Conservation (phyloP, 495 filamentous ascomycete genomes). For the Neurospora sp. region DNA sequence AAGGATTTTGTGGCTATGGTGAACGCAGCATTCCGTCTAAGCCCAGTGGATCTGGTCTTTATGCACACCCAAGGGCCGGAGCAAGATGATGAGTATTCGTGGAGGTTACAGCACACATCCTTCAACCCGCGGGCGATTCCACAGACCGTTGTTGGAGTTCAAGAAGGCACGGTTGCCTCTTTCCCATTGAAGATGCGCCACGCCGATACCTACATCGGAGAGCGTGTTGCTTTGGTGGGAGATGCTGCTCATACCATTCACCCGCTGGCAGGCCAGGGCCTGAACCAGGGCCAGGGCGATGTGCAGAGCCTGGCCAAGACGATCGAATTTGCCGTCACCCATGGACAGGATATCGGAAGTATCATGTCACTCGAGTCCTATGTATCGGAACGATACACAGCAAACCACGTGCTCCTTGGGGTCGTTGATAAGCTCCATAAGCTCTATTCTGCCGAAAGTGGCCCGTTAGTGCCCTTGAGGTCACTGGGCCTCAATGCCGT, state of each 20-base stretch:
- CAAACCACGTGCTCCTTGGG: constrained; percentile 78
- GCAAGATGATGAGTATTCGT: constrained; percentile 66
- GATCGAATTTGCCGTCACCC: constrained; percentile 64
- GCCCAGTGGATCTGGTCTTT: constrained; percentile 66
- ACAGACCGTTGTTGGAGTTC: constrained; percentile 50
- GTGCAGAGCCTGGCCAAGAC: constrained; percentile 62
- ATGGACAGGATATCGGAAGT: constrained; percentile 72
- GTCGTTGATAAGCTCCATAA: constrained; percentile 91
- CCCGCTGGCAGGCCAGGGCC: constrained; percentile 85
- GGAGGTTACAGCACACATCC: constrained; percentile 63
- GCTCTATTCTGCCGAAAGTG: constrained; percentile 67
- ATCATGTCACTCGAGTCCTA: constrained; percentile 69
- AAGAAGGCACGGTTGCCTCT: constrained; percentile 71
- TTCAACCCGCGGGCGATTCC: constrained; percentile 38
- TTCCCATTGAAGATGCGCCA: constrained; percentile 90
- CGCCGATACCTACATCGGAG: constrained; percentile 80
- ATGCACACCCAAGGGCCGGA: constrained; percentile 54
- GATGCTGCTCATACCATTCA: constrained; percentile 95
- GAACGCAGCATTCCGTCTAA: constrained; percentile 86
- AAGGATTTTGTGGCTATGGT: constrained; percentile 76
- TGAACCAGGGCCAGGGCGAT: constrained; percentile 89
- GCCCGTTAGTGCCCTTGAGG: constrained; percentile 67
- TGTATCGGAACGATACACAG: constrained; percentile 62
- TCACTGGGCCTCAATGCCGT: constrained; percentile 68
- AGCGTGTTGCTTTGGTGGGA: constrained; percentile 79